Conservation (phyloP, 306 rosid genomes). For the Erythrophleum fordii region DNA sequence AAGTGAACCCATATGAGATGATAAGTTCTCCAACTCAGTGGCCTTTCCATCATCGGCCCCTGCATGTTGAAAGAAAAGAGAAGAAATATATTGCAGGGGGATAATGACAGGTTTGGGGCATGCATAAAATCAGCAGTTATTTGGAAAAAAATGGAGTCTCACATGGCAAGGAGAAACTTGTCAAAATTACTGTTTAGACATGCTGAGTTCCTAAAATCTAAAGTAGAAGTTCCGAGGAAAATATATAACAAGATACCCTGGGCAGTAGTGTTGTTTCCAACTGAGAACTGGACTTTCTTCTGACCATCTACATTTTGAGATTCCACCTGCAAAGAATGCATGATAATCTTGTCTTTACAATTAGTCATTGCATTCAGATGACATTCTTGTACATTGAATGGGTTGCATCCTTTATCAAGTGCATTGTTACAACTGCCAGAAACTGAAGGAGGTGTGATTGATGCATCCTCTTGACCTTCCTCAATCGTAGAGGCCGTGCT, state of each 20-base stretch:
- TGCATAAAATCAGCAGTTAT: slow-evolving; percentile 35
- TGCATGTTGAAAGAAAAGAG: slow-evolving; percentile 67
- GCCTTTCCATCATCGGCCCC: slow-evolving; percentile 84
- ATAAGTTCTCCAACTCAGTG: slow-evolving; percentile 80
- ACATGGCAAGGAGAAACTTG: slow-evolving; percentile 25
- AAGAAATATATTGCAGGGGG: slow-evolving; percentile 48
- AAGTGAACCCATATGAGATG: slow-evolving; percentile 92
- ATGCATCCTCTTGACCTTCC: slow-evolving; percentile 56
- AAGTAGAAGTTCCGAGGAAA: slow-evolving; percentile 23
- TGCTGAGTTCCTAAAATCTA: background rate
- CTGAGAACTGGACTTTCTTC: slow-evolving; percentile 61
- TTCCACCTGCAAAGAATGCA: slow-evolving; percentile 45
- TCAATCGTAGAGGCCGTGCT: slow-evolving; percentile 33
- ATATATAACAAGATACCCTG: slow-evolving; percentile 55
- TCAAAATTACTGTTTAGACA: slow-evolving; percentile 18
- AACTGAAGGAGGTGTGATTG: slow-evolving; percentile 54
- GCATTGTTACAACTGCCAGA: slow-evolving; percentile 50
- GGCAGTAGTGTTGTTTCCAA: slow-evolving; percentile 43
- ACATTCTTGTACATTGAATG: slow-evolving; percentile 45
- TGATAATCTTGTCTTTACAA: slow-evolving; percentile 38
- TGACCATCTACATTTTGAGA: slow-evolving; percentile 55
- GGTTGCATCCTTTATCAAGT: slow-evolving; percentile 48
- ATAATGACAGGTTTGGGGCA: slow-evolving; percentile 42
- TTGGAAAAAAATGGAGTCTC: background rate
- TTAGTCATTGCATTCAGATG: slow-evolving; percentile 35